Conservation (phyloP, 768 basidiomycete species). For the Amanita brunnescens region DNA sequence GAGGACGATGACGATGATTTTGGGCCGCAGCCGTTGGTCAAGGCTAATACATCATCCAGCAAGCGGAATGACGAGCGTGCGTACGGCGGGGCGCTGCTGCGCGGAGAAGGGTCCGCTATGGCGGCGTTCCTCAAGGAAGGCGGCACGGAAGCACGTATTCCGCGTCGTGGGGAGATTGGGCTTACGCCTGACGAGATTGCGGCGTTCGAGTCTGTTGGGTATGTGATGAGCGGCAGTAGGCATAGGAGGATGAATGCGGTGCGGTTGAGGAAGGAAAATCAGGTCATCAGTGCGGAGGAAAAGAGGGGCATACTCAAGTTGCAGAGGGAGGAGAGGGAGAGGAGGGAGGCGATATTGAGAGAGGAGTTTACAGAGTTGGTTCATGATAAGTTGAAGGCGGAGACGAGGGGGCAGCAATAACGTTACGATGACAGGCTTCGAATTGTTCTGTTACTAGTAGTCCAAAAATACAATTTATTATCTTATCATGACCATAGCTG, state of each 20-base stretch:
- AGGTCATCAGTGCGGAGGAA: conserved; percentile 98
- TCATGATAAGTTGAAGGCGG: conserved; percentile 57
- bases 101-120: conserved; percentile 97
- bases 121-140: conserved; percentile 90
- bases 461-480: no score
- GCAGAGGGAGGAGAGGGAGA: conserved; percentile 88
- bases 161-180: conserved; percentile 98
- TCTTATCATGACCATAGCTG: no score
- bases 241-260: conserved; percentile 99
- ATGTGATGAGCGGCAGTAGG: conserved; percentile 95
- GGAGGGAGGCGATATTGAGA: conserved; percentile 82
- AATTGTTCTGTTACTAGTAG: no score
- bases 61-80: conserved; percentile 71
- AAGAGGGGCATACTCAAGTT: conserved; percentile 92
- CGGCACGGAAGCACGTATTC: conserved; percentile 71
- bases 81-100: conserved; percentile 83
- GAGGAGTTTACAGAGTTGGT: conserved; percentile 88
- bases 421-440: not conserved
- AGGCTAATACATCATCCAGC: conserved; percentile 20
- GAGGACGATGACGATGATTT: conserved; percentile 53
- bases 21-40: conserved; percentile 66
- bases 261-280: conserved; percentile 98
- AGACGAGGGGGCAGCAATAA: not conserved
- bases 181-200: conserved; percentile 84
- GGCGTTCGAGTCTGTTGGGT: conserved; percentile 80